Evolutionary conservation across 2,329 filamentous ascomycete genomes (phyloP).

Genomic region (Basipetospora chlamydospora): DNA sequence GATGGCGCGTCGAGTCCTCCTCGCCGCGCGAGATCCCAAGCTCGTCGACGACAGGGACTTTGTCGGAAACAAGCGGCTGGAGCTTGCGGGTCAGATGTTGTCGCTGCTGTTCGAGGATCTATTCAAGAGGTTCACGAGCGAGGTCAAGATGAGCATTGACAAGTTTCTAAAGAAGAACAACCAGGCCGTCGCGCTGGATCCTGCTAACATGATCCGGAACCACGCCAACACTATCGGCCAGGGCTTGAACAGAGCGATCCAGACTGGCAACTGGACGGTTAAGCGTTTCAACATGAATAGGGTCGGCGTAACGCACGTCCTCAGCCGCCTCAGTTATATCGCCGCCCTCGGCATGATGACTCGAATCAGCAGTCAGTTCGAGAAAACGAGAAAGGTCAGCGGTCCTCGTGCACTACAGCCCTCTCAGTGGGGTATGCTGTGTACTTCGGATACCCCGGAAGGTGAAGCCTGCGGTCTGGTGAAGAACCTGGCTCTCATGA

Average conservation of each 20-base stretch:
- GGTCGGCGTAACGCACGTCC: conserved; percentile 88
- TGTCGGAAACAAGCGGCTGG: conserved; percentile 91
- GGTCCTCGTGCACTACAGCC: conserved; percentile 92
- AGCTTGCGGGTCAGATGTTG: conserved; percentile 85
- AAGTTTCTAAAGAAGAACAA: conserved; percentile 92
- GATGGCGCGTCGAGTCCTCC: conserved; percentile 92
- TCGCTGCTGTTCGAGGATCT: conserved; percentile 92
- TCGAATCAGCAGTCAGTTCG: conserved; percentile 92
- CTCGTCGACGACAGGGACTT: conserved; percentile 95
- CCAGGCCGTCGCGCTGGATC: conserved; percentile 76
- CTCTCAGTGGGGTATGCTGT: conserved; percentile 97
- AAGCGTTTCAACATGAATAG: conserved; percentile 99
- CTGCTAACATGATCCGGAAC: conserved; percentile 67
- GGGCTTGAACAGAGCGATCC: conserved; percentile 90
- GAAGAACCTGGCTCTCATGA: conserved; percentile 97
- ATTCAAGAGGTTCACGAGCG: conserved; percentile 86
- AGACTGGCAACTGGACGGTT: conserved; percentile 93
- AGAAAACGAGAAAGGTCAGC: conserved; percentile 93
- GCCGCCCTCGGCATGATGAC: conserved; percentile 99
- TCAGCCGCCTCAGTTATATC: conserved; percentile 93
- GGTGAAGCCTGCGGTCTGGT: conserved; percentile 96
- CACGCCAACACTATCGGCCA: conserved; percentile 79
- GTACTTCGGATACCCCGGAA: conserved; percentile 93
- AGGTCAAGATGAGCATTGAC: conserved; percentile 87
- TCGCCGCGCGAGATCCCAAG: conserved; percentile 80